These are phyloP conservation scores for Tremellales sp. DNA, from an alignment of 1,284 basidiomycete genomes.

Conservation along the genomic window DNA sequence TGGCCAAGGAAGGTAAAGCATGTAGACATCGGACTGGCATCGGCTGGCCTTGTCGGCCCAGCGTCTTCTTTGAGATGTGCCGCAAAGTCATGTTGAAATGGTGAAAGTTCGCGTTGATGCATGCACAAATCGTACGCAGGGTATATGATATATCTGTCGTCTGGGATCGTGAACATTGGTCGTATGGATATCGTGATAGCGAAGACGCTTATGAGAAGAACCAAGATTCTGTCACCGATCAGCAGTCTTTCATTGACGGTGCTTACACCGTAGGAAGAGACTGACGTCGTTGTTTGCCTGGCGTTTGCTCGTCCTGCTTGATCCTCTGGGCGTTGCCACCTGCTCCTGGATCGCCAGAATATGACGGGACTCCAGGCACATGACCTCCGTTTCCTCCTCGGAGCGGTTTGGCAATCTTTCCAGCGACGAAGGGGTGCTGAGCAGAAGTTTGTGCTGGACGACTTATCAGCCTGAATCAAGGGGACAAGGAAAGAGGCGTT, in stretches of 20 bases:
- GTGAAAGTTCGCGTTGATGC: too few relatives aligned
- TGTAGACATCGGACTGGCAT: too few relatives aligned
- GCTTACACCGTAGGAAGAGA: constrained; percentile 6
- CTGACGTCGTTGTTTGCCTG: constrained; percentile 34
- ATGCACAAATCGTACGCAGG: too few relatives aligned
- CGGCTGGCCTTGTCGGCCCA: too few relatives aligned
- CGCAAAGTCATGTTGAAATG: too few relatives aligned
- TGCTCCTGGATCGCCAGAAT: constrained; percentile 17
- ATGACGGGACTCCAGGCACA: constrained; percentile 6
- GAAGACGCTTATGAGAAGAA: constrained; percentile 8
- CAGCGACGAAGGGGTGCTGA: constrained; percentile 51
- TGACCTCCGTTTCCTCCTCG: constrained; percentile 75
- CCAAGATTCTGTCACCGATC: constrained; percentile 6
- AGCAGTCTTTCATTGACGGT: neutral
- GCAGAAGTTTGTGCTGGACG: constrained; percentile 52
- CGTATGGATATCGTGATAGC: too few relatives aligned
- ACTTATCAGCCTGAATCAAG: constrained; percentile 51
- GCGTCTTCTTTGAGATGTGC: too few relatives aligned
- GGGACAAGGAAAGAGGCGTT: neutral
- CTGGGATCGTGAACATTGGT: too few relatives aligned
- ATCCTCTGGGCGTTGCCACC: constrained; percentile 20
- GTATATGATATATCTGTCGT: too few relatives aligned
- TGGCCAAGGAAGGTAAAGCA: too few relatives aligned
- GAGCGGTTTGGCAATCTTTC: constrained; percentile 89
- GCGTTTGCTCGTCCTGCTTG: constrained; percentile 27